A percentile compares a stretch with the other conserved stretches of the same genome.
Conservation (phyloP, 2,329 filamentous ascomycete species). For the Tolypocladium tundrense region DNA sequence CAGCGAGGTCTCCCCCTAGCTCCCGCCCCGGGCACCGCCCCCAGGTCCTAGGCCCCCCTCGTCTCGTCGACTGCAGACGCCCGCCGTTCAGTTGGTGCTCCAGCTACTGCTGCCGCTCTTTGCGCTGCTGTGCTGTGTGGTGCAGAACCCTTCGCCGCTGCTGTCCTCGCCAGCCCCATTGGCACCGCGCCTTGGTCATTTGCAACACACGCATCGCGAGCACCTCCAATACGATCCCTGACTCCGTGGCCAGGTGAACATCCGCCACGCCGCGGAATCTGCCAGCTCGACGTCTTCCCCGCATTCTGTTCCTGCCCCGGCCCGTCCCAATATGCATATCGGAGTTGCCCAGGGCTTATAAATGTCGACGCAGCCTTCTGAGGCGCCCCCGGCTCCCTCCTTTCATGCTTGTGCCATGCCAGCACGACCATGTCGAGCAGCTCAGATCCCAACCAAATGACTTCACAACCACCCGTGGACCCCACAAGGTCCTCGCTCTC, state of each 20-base stretch:
- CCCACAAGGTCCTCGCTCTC: constrained; percentile 32
- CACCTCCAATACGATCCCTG: constrained; percentile 2
- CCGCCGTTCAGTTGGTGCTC: neutral
- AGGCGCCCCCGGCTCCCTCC: constrained; percentile 11
- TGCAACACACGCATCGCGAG: constrained; percentile 1
- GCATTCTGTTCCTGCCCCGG: constrained; percentile 12
- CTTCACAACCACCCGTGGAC: constrained; percentile 14
- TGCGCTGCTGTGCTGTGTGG: neutral
- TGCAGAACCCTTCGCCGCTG: constrained; percentile 1
- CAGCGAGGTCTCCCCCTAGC: constrained; percentile 4
- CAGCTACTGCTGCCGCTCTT: neutral
- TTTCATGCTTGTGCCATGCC: constrained; percentile 12
- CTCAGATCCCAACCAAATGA: constrained; percentile 13
- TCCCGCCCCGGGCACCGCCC: constrained; percentile 1
- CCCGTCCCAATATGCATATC: constrained; percentile 24
- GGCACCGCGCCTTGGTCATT: constrained; percentile 1
- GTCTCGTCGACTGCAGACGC: neutral
- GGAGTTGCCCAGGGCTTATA: constrained; percentile 23
- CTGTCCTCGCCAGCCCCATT: neutral
- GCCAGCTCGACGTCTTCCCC: constrained; percentile 6
- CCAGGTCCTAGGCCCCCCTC: neutral
- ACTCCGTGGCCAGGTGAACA: neutral
- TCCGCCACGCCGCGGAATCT: constrained; percentile 1
- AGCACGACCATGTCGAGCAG: constrained; percentile 13
- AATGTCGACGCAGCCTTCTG: constrained; percentile 24